These are phyloP conservation scores for Mortierella sp. DNA, from an alignment of 371 early-diverging fungal species.

Conservation along the genomic window DNA sequence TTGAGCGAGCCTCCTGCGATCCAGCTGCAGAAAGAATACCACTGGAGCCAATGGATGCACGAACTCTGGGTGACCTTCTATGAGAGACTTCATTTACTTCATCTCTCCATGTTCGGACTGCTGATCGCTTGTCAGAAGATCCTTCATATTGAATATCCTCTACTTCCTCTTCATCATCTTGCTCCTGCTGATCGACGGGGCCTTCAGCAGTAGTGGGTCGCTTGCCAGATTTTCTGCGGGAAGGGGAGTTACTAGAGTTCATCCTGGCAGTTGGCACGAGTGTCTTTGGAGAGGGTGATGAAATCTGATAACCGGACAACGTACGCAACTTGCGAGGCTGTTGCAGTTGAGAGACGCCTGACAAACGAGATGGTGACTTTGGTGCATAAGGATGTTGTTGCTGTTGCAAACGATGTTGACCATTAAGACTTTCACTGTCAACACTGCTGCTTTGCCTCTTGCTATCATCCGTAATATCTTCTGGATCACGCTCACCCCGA, in stretches of 20 bases:
- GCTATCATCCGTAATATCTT: slow-evolving; percentile 45
- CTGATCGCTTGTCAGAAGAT: slow-evolving; percentile 33
- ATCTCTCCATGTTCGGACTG: slow-evolving; percentile 41
- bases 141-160: slow-evolving; percentile 7
- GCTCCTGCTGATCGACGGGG: slow-evolving; percentile 18
- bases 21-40: not conserved
- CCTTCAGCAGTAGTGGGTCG: slow-evolving; percentile 1
- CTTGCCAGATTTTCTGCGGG: not conserved
- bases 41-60: not conserved
- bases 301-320: slow-evolving; percentile 1
- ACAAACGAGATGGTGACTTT: slow-evolving; percentile 28
- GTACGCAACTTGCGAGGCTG: slow-evolving; percentile 15
- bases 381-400: slow-evolving; percentile 5
- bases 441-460: slow-evolving; percentile 34
- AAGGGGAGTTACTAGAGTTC: not conserved
- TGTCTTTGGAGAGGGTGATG: not conserved
- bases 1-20: slow-evolving; percentile 2
- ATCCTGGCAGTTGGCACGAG: not conserved
- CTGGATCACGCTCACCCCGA: slow-evolving; percentile 32
- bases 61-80: slow-evolving; percentile 25
- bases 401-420: slow-evolving; percentile 6
- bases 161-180: slow-evolving; percentile 4
- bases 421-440: slow-evolving; percentile 31
- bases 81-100: slow-evolving; percentile 45
- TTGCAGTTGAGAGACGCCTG: slow-evolving; percentile 6